Base-by-base conservation (phyloP, 176 grass and related monocot species). In the Coix lacrymajobi region DNA sequence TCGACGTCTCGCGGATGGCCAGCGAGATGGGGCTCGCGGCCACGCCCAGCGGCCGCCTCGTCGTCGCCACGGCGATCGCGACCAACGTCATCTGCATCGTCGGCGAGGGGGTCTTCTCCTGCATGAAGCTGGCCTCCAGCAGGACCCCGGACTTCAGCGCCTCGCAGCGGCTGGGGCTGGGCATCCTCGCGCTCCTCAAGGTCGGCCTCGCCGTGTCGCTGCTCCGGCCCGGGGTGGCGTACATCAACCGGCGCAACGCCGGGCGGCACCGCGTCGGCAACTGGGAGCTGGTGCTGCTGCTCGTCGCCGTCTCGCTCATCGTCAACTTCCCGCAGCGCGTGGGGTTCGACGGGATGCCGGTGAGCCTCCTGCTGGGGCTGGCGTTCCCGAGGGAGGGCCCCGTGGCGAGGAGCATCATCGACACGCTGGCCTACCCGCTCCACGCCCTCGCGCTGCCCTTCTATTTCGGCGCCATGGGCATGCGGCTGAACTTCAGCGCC, bases 391-490 rank as follows among this genome's bases (percentile, higher is more conserved):
- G 81, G 62, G 81, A 89, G 17, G 87, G 87, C 30, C 87, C 87
- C 46, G 81, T 66, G 81, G 81, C 87, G 24, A 61, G 87, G 81
- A 80, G 60, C 81, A n/a, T 89, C 38, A 37, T 40, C 17, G 76
- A 39, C 28, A 69, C 76, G 49, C 70, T 89, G 4, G 69, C 69
- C 2, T 89, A 84, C 70, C 87, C 87, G 48, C 81, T 89, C 11
- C 87, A 89, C 76, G 76, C 81, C 49, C 30, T 89, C 17, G 81
- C 22, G 0, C 11, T 89, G 81, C 87, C 87, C 4, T 80, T 89
- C 69, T 89, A 89, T 8, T 89, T 89, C 49, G 87, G 76, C 11
- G 51, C 87, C 76, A 89, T 89, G 81, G 87, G 87, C 38, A 85
- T 85, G 87, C 48, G 87, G 49, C 62, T 89, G 0, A 85, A 89